Percentiles rank a stretch among this genome's conserved stretches.
Evolutionary conservation across 83 land plant species (phyloP).

Genomic region (Diphasiastrum complanatum): DNA sequence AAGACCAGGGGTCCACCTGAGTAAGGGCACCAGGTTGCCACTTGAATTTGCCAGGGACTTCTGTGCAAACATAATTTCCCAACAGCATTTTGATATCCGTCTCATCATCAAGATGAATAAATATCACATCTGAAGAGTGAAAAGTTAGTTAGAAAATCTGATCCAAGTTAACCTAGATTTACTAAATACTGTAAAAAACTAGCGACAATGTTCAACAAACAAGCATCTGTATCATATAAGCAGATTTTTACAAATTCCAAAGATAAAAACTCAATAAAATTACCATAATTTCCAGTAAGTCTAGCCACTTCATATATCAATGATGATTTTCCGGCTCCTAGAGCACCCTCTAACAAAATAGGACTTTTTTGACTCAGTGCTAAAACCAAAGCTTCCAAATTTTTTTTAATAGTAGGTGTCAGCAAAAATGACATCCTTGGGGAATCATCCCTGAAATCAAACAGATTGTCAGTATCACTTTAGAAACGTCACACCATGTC

Average conservation of each 20-base stretch:
- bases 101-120: constrained; percentile 91
- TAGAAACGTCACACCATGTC: too few relatives aligned
- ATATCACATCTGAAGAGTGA: constrained; percentile 45
- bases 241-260: too few relatives aligned
- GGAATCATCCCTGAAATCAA: constrained; percentile 14
- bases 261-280: too few relatives aligned
- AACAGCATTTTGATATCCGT: constrained; percentile 78
- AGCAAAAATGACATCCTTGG: constrained; percentile 42
- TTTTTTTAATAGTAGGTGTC: constrained; percentile 53
- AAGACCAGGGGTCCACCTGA: too few relatives aligned
- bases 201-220: too few relatives aligned
- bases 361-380: constrained; percentile 81
- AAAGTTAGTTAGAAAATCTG: too few relatives aligned
- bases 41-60: constrained; percentile 87
- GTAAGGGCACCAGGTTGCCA: constrained; percentile 99
- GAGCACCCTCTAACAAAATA: constrained; percentile 81
- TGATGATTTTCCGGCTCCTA: constrained; percentile 81
- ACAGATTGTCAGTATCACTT: background rate
- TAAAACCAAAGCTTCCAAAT: constrained; percentile 55
- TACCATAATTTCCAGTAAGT: constrained; percentile 62
- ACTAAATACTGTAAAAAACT: too few relatives aligned
- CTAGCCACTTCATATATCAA: constrained; percentile 59
- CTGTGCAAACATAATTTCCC: constrained; percentile 82
- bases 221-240: too few relatives aligned
- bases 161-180: too few relatives aligned